Conservation (phyloP, 2,329 filamentous ascomycete genomes). For the Colletotrichum agaves region DNA sequence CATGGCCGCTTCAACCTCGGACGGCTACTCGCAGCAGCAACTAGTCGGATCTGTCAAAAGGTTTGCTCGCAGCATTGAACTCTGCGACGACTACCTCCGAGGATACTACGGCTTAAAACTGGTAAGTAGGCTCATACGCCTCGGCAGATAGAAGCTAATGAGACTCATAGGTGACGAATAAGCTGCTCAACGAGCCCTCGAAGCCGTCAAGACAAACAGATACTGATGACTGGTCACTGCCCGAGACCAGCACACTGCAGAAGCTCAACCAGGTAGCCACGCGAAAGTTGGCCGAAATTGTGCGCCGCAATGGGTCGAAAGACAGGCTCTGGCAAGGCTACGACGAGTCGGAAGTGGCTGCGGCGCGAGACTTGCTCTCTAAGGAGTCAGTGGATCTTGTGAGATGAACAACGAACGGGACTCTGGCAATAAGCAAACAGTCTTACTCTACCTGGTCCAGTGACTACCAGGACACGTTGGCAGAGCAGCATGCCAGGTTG, state of each 20-base stretch:
- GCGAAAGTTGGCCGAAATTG: slow-evolving; percentile 79
- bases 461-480: slow-evolving; percentile 19
- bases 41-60: slow-evolving; percentile 81
- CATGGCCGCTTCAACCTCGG: slow-evolving; percentile 67
- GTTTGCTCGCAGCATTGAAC: slow-evolving; percentile 90
- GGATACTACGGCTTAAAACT: slow-evolving; percentile 93
- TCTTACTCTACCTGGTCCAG: not conserved
- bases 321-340: slow-evolving; percentile 80
- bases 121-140: slow-evolving; percentile 56
- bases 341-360: slow-evolving; percentile 75
- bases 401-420: slow-evolving; percentile 47
- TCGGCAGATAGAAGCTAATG: not conserved
- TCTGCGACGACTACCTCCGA: slow-evolving; percentile 91
- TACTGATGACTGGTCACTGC: slow-evolving; percentile 62
- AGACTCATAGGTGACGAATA: slow-evolving; percentile 57
- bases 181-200: slow-evolving; percentile 56
- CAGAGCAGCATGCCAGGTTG: slow-evolving; percentile 3
- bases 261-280: slow-evolving; percentile 79
- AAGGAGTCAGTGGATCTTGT: slow-evolving; percentile 58
- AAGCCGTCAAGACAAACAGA: slow-evolving; percentile 60
- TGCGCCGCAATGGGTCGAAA: slow-evolving; percentile 68
- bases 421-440: slow-evolving; percentile 1
- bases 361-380: slow-evolving; percentile 74
- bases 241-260: slow-evolving; percentile 68
- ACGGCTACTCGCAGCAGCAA: slow-evolving; percentile 59